Evolutionary conservation across 352 stramenopile species (phyloP).

Genomic region (Globisporangium canariense): DNA sequence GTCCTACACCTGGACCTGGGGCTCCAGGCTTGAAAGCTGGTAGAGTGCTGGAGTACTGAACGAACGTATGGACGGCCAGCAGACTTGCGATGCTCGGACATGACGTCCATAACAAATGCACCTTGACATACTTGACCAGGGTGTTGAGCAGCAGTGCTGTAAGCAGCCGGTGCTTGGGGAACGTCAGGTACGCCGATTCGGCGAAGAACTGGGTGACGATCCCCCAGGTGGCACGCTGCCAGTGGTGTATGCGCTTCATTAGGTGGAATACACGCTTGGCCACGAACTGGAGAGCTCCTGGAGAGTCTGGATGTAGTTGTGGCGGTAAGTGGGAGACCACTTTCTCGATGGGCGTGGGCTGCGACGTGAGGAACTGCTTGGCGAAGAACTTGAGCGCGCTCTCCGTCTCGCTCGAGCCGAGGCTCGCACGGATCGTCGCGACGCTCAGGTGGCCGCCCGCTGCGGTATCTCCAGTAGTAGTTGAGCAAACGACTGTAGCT

Average conservation of each 20-base stretch:
- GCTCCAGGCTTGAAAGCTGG: background rate
- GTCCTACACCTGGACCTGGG: background rate
- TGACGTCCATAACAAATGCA: constrained; percentile 59
- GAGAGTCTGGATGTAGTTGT: constrained; percentile 14
- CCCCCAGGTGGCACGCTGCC: constrained; percentile 54
- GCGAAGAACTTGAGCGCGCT: constrained; percentile 29
- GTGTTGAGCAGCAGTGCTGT: constrained; percentile 49
- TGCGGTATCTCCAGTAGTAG: background rate
- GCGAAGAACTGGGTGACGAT: constrained; percentile 39
- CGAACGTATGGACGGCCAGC: constrained; percentile 43
- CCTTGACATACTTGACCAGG: constrained; percentile 53
- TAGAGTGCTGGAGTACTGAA: constrained; percentile 19
- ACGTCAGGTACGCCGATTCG: constrained; percentile 30
- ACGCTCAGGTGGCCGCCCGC: background rate
- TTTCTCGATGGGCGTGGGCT: constrained; percentile 20
- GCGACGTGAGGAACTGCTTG: constrained; percentile 39
- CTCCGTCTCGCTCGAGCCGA: constrained; percentile 10
- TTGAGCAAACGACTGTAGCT: no score
- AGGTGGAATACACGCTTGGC: constrained; percentile 40
- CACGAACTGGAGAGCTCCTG: constrained; percentile 24
- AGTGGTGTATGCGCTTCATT: constrained; percentile 64
- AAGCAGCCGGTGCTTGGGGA: constrained; percentile 54
- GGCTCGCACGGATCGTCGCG: background rate
- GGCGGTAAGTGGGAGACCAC: constrained; percentile 21
- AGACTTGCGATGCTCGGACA: constrained; percentile 39